These are phyloP conservation scores for Aspergillus panamensis DNA, from an alignment of 495 filamentous ascomycete genomes.

Conservation along the genomic window DNA sequence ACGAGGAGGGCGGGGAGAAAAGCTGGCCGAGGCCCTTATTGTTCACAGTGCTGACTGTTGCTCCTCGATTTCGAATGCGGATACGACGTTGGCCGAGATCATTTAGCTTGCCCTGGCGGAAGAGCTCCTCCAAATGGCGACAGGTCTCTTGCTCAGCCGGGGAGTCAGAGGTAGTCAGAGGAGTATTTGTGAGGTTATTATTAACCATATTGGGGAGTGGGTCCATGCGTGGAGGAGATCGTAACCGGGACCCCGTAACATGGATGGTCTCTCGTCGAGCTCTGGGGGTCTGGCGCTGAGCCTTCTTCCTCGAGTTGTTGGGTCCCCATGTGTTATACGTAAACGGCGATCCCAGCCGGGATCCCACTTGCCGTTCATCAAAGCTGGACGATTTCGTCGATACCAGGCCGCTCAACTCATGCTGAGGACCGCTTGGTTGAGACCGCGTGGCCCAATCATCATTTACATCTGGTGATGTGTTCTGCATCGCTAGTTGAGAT, in stretches of 20 bases:
- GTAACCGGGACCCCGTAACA: slow-evolving; percentile 43
- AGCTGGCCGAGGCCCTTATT: slow-evolving; percentile 42
- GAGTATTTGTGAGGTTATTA: slow-evolving; percentile 40
- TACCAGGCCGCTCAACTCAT: slow-evolving; percentile 3
- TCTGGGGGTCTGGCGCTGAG: slow-evolving; percentile 30
- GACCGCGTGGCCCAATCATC: slow-evolving; percentile 39
- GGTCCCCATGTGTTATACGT: slow-evolving; percentile 56
- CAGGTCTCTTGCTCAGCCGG: slow-evolving; percentile 42
- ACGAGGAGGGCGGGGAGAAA: slow-evolving; percentile 48
- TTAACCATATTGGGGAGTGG: slow-evolving; percentile 52
- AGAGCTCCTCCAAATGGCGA: slow-evolving; percentile 48
- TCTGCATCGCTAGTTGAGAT: slow-evolving; percentile 53
- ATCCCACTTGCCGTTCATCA: slow-evolving; percentile 27
- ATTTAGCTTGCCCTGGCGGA: slow-evolving; percentile 43
- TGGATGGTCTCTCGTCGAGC: slow-evolving; percentile 43
- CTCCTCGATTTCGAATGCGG: slow-evolving; percentile 49
- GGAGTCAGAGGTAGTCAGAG: slow-evolving; percentile 46
- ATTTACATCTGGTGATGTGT: slow-evolving; percentile 21
- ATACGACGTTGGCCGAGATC: slow-evolving; percentile 45
- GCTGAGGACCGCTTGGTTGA: slow-evolving; percentile 13
- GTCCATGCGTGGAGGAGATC: slow-evolving; percentile 48
- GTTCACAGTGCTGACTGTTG: slow-evolving; percentile 43
- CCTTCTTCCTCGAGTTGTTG: slow-evolving; percentile 36
- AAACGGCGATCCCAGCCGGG: slow-evolving; percentile 55
- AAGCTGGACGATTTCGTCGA: slow-evolving; percentile 24